phyloP scores from a whole-genome alignment of 495 filamentous ascomycete genomes.

The Chaetomidium leptoderma region DNA sequence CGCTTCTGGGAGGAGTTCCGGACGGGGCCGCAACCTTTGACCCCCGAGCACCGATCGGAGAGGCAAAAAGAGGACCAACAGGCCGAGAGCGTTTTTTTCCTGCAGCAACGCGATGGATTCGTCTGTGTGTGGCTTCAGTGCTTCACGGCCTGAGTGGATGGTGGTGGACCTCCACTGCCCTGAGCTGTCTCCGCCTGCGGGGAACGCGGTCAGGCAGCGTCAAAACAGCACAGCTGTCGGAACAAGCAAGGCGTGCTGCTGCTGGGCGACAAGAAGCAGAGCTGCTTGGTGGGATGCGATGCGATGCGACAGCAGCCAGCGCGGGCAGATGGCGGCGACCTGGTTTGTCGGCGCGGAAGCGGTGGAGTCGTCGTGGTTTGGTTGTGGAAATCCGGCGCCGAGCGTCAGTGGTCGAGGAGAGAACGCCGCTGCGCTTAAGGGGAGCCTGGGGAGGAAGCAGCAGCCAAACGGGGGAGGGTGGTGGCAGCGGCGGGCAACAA shows the following conservation, averaged over 20 bases:
- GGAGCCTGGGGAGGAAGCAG: conserved; percentile 18
- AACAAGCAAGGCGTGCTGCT: conserved; percentile 1
- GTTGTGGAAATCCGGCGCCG: conserved; percentile 6
- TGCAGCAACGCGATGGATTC: conserved; percentile 20
- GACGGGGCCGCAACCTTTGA: background rate
- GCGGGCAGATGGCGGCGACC: conserved; percentile 16
- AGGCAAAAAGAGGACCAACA: conserved; percentile 1
- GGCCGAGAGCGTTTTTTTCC: conserved; percentile 11
- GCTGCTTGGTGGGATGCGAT: conserved; percentile 15
- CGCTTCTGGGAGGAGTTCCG: conserved; percentile 1
- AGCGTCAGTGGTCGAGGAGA: conserved; percentile 10
- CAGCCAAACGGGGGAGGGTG: conserved; percentile 21
- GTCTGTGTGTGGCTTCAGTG: conserved; percentile 21
- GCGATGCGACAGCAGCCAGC: conserved; percentile 17
- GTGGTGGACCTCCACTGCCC: no score
- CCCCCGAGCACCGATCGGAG: background rate
- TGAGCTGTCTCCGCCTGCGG: conserved; percentile 17
- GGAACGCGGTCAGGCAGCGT: conserved; percentile 11
- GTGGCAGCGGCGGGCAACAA: background rate
- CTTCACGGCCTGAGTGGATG: conserved; percentile 17
- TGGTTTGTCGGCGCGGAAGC: conserved; percentile 24
- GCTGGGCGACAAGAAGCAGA: background rate
- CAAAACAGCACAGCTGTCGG: conserved; percentile 16
- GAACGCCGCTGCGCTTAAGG: conserved; percentile 28
- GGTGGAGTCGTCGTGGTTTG: conserved; percentile 21